Base-by-base conservation (phyloP, 1,284 basidiomycete species). In the Fistulinella cinereoalba region DNA sequence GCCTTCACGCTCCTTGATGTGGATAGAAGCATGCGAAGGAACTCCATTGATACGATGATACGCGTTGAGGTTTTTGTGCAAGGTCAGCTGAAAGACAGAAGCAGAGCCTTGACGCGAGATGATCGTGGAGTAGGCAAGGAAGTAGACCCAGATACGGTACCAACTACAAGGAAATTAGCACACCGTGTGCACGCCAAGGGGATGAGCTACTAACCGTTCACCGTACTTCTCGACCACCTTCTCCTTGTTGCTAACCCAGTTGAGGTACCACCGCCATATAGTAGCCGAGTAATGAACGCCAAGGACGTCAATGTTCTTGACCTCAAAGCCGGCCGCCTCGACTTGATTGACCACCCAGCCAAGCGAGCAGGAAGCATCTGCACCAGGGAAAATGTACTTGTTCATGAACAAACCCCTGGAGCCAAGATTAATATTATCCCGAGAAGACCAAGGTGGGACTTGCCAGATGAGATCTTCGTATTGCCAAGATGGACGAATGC, bases 251-350 rank as follows among this genome's bases (percentile, higher is more conserved):
- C 75, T 74, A 24, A 94, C 65, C 92, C 92, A 96, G 78, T 97
- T 97, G 67, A 91, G 83, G 78, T 97, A 97, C 94, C 94, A 97
- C 51, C 81, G 76, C 74, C 84, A 87, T 65, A 99, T 78, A 3
- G 96, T 98, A 2, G 96, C 95, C 23, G 89, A 92, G 75, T 99
- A 97, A 70, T 95, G 92, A n/a, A 95, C 92, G 50, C 92, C 92
- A 32, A 98, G 84, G 38, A 99, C 96, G 58, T 99, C 97, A 56
- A 95, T 76, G 57, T 88, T 90, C 76, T 97, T 97, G 56, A 99
- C 85, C 70, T 99, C 97, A 61, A 98, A 99, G 49, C 96, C 95
- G 53, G 91, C 93, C 41, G 76, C 75, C 71, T 99, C 95, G 48
- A 92, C 79, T 71, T 90, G 77, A 41, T 73, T 80, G 53, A 99